Conservation (phyloP, 441 rosid species). For the Omphalea diandra region DNA sequence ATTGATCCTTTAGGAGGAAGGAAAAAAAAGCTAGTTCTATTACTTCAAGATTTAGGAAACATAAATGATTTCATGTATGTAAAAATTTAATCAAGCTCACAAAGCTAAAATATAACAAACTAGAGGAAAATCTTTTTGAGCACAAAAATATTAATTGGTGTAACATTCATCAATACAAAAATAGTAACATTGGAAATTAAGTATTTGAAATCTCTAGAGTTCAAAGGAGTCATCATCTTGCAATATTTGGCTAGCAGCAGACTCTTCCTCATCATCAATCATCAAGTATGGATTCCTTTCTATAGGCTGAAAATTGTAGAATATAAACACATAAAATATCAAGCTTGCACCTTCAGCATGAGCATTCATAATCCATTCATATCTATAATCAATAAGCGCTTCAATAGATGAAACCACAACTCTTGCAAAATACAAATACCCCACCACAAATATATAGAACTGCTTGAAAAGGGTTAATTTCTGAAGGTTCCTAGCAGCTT, state of each 20-base stretch:
- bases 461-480: conserved; percentile 59
- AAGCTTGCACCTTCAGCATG: conserved; percentile 50
- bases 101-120: background rate
- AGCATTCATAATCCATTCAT: conserved; percentile 39
- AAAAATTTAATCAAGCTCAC: too few species aligned
- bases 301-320: conserved; percentile 49
- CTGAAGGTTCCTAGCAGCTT: conserved; percentile 49
- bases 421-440: conserved; percentile 52
- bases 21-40: too few species aligned
- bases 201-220: conserved; percentile 27
- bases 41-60: too few species aligned
- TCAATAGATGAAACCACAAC: conserved; percentile 41
- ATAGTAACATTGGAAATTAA: too few species aligned
- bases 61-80: too few species aligned
- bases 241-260: conserved; percentile 33
- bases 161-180: background rate
- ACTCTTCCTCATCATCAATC: conserved; percentile 48
- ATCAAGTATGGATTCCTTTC: conserved; percentile 54
- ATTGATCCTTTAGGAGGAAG: too few species aligned
- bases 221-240: conserved; percentile 44
- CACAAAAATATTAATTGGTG: too few species aligned
- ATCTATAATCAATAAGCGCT: conserved; percentile 39
- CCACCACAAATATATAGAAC: conserved; percentile 46
- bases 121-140: too few species aligned
- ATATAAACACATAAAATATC: conserved; percentile 46